phyloP scores from a whole-genome alignment of 768 basidiomycete genomes.

The Gloeophyllum trabeum region DNA sequence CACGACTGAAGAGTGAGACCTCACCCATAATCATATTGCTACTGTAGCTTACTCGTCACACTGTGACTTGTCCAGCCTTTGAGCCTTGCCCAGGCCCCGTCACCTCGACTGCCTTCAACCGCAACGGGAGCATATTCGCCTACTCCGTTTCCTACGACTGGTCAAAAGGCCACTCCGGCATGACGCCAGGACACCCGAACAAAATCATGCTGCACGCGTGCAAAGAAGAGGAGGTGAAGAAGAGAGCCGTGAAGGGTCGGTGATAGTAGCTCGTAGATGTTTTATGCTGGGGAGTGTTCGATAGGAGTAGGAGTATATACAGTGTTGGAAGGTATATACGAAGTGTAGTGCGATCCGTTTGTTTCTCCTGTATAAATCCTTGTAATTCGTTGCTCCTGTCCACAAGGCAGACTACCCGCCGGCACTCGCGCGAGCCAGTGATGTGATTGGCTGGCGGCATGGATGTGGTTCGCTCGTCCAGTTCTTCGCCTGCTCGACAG shows the following conservation, averaged over 20 bases:
- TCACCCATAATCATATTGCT: constrained; percentile 6
- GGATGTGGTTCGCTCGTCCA: too few relatives aligned
- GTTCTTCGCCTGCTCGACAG: too few relatives aligned
- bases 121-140: constrained; percentile 80
- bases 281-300: too few relatives aligned
- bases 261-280: too few relatives aligned
- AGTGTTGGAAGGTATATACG: too few relatives aligned
- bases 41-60: background rate
- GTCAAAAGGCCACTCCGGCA: constrained; percentile 86
- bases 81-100: constrained; percentile 70
- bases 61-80: constrained; percentile 36
- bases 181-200: constrained; percentile 59
- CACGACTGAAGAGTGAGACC: constrained; percentile 74
- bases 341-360: too few relatives aligned
- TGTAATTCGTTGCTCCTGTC: too few relatives aligned
- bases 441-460: too few relatives aligned
- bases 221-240: constrained; percentile 82
- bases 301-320: too few relatives aligned
- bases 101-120: constrained; percentile 74
- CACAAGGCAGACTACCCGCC: too few relatives aligned
- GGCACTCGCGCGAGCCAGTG: too few relatives aligned
- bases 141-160: constrained; percentile 92
- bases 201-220: constrained; percentile 78
- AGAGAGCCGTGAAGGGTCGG: constrained; percentile 14
- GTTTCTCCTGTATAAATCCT: too few relatives aligned